A percentile compares a stretch with the other conserved stretches of the same genome.
Conservation (phyloP, 2,329 filamentous ascomycete genomes). For the Cladosporium oxysporum region DNA sequence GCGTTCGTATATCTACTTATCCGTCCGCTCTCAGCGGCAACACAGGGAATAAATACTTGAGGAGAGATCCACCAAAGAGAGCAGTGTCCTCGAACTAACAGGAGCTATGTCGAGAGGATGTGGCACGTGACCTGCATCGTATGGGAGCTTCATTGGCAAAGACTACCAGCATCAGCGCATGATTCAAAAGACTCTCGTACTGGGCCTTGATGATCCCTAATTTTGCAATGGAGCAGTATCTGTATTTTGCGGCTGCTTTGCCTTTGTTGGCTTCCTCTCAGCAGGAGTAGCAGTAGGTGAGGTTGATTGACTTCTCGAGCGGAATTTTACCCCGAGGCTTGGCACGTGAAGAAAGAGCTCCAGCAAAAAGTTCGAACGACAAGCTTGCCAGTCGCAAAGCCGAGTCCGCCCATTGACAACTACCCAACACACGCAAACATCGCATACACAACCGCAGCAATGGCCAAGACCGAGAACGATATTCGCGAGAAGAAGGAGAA, state of each 20-base stretch:
- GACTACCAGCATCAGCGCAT: neutral
- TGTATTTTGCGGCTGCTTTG: neutral
- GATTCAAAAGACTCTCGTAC: neutral
- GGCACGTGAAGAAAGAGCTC: neutral
- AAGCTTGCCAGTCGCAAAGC: constrained; percentile 17
- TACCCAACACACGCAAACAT: neutral
- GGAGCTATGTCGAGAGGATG: neutral
- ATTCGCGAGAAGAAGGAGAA: constrained; percentile 35
- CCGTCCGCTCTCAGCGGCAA: neutral
- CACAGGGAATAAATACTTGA: neutral
- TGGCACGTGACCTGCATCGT: neutral
- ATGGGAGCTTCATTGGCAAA: neutral
- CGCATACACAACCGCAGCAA: constrained; percentile 26
- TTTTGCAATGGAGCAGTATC: neutral
- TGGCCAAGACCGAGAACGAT: constrained; percentile 42
- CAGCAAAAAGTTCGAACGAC: constrained; percentile 17
- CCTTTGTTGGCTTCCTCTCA: neutral
- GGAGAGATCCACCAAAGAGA: neutral
- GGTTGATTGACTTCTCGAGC: neutral
- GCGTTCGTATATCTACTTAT: too few species aligned
- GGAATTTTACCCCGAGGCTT: too few species aligned
- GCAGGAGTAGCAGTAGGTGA: neutral
- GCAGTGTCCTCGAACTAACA: neutral
- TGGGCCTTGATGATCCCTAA: neutral
- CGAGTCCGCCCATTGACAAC: neutral